Conservation (phyloP, 23 red algal species). For the Pyropia yezoensis region DNA sequence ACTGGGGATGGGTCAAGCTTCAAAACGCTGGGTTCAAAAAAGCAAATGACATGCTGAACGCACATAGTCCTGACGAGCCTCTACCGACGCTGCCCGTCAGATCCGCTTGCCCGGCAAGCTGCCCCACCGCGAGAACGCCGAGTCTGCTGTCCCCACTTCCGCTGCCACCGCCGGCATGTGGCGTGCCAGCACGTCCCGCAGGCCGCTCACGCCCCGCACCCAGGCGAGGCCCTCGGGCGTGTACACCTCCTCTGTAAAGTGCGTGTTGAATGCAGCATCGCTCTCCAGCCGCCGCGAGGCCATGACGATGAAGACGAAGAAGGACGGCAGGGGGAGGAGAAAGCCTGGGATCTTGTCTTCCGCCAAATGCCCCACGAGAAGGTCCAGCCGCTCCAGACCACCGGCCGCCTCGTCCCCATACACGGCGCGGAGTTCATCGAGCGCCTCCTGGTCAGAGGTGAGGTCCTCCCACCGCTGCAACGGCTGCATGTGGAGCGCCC, state of each 20-base stretch:
- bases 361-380: neutral
- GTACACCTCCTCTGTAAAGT: neutral
- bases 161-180: neutral
- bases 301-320: neutral
- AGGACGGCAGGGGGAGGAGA: neutral
- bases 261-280: neutral
- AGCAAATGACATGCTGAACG: no score
- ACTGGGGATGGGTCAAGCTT: no score
- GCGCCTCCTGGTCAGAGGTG: neutral
- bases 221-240: neutral
- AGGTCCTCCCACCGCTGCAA: neutral
- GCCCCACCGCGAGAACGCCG: neutral
- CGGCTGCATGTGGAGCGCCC: slow-evolving; percentile 1
- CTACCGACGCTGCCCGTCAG: neutral
- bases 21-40: no score
- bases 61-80: no score
- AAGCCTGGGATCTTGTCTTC: slow-evolving; percentile 1
- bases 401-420: neutral
- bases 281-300: neutral
- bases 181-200: neutral
- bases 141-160: neutral
- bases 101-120: neutral
- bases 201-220: neutral
- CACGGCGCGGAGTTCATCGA: neutral
- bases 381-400: neutral